Conservation (phyloP, 169 alveolate species). For the Babesia bovis region DNA sequence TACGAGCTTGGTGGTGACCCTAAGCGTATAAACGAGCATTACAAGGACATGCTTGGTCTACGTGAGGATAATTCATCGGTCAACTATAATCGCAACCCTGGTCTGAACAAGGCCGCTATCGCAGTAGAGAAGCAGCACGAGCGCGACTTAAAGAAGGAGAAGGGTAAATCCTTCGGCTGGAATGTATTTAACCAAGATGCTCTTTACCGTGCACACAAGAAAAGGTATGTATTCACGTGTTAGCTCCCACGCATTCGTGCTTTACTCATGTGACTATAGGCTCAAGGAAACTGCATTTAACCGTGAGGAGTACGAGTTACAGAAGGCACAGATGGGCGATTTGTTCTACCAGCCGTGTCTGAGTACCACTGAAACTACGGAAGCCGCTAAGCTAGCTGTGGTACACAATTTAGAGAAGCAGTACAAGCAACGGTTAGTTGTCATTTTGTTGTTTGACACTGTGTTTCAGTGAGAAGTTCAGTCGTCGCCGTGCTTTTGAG, state of each 20-base stretch:
- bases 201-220: slow-evolving; percentile 86
- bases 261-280: too few relatives aligned
- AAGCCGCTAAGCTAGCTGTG: slow-evolving; percentile 62
- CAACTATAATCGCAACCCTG: slow-evolving; percentile 28
- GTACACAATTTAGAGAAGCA: slow-evolving; percentile 60
- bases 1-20: slow-evolving; percentile 30
- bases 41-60: slow-evolving; percentile 30
- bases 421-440: slow-evolving; percentile 64
- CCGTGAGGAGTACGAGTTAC: slow-evolving; percentile 58
- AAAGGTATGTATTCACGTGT: slow-evolving; percentile 73
- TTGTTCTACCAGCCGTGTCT: slow-evolving; percentile 70
- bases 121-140: slow-evolving; percentile 52
- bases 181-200: slow-evolving; percentile 89
- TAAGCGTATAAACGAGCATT: slow-evolving; percentile 21
- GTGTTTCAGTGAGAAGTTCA: slow-evolving; percentile 74
- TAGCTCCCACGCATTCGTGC: too few relatives aligned
- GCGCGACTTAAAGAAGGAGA: slow-evolving; percentile 32
- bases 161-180: slow-evolving; percentile 82
- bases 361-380: slow-evolving; percentile 45
- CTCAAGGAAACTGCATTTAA: slow-evolving; percentile 55
- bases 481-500: slow-evolving; percentile 78
- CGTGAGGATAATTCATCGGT: slow-evolving; percentile 30
- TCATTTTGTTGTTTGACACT: slow-evolving; percentile 63
- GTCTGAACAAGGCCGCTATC: slow-evolving; percentile 51
- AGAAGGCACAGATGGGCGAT: slow-evolving; percentile 76